Evolutionary conservation across 176 grass and related monocot genomes (phyloP), one percentile per base, ranked within the genome.

Genomic region (Tuctoria greenei): DNA sequence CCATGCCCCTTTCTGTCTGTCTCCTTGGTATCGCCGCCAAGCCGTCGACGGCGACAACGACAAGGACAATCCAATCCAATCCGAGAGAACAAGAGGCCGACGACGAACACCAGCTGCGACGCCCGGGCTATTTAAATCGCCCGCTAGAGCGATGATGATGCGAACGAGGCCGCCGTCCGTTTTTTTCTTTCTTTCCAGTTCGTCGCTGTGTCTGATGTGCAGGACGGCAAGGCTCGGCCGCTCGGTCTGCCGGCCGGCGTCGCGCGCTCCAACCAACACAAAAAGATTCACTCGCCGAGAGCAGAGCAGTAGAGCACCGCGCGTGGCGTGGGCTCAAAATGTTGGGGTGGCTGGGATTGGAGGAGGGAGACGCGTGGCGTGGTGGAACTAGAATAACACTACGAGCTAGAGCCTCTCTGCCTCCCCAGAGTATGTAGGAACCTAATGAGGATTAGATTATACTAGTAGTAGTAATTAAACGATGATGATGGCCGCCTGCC

Each of bases 271-370:
- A 49, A 24, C 66, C 31, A 49, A 24, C 17, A 13, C 40, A 44
- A 17, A 17, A 35, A 5, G 60, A 43, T 71, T 38, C 72, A 61
- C 31, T 38, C 72, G 52, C 31, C 31, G 31, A 31, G 31, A 31
- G n/a, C n/a, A n/a, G n/a, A n/a, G n/a, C n/a, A n/a, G n/a, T n/a
- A n/a, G n/a, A n/a, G 68, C 60, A 14, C 47, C 26, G 58, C 34
- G 58, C 36, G 66, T 72, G 77, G n/a, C n/a, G n/a, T n/a, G n/a
- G n/a, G 77, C 66, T 84, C 81, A 23, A 88, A 73, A 58, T 50
- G 69, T 46, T 72, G 55, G 58, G 14, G n/a, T n/a, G n/a, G 31
- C 46, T 70, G 45, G 72, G 58, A 71, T 77, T 77, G 66, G 78
- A 31, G 31, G 31, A 31, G 8, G 31, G 31, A 31, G 8, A 28